Base-by-base conservation (phyloP, 352 stramenopile species). In the Phytophthora meadii region DNA sequence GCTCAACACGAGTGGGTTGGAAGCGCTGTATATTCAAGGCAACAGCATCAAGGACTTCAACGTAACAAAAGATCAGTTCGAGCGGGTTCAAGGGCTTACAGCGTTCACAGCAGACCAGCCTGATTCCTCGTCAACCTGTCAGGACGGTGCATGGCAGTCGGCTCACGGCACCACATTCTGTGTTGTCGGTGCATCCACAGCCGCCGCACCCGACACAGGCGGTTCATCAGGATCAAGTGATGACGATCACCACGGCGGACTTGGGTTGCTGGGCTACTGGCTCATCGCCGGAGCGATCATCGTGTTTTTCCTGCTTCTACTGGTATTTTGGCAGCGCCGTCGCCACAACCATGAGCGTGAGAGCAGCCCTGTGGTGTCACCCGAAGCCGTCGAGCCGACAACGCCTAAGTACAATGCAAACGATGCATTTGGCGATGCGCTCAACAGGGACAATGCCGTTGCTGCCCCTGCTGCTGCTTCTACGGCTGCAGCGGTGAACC, bases 21-120 rank as follows among this genome's bases (percentile, higher is more conserved):
- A 77, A 47, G 65, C 58, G 28, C 55, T 84, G 27, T 70, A 76
- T 56, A 71, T 79, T 19, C 60, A 73, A 4, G 52, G 61, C n/a
- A 80, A 81, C 36, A 11, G 53, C 15, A 76, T 83, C 52, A 53
- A 40, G 12, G 61, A 81, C 52, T 81, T 75, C 41, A 85, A 82
- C 57, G 55, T 84, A 10, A 78, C 52, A 4, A 32, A 70, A 22
- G 25, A 39, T 0, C 54, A 74, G 24, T 84, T 80, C 45, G 42
- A 70, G 12, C 36, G 60, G 45, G 76, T 82, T 10, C 45, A 67
- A 44, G 51, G 27, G 2, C 68, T 84, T 12, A 50, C 42, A 12
- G 61, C 53, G 0, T 84, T 84, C 49, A 70, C 59, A 27, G 50
- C 70, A 5, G 73, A 84, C 27, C 52, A 56, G 10, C 58, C 72